Percentiles rank a stretch among this genome's conserved stretches.
Evolutionary conservation across 805 yeast species (phyloP).

Genomic region (Saccharomycopsis fibuligera): DNA sequence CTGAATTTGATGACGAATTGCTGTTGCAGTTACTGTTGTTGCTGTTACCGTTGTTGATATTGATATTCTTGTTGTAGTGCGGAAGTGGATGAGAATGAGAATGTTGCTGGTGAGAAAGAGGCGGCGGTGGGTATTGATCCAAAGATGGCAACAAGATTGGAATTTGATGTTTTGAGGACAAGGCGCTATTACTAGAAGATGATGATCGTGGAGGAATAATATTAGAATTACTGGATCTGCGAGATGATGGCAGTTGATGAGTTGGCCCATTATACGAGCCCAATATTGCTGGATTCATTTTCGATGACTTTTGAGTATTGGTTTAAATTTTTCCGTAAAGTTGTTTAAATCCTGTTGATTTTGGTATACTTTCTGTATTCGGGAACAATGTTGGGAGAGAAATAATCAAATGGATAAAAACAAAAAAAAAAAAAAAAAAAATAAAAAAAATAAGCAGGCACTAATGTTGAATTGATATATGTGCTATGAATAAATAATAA

Average conservation of each 20-base stretch:
- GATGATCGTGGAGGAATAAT: no score
- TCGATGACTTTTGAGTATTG: not conserved
- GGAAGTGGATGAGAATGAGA: conserved; percentile 24
- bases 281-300: no score
- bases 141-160: not conserved
- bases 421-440: not conserved
- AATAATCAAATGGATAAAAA: not conserved
- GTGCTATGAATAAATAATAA: no score
- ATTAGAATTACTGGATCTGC: no score
- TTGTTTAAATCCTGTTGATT: not conserved
- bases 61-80: conserved; percentile 1
- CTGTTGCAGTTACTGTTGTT: not conserved
- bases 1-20: not conserved
- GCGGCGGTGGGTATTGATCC: no score
- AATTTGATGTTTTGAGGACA: not conserved
- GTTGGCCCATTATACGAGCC: no score
- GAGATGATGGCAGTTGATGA: no score
- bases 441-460: not conserved
- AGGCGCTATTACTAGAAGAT: no score
- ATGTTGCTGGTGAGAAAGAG: not conserved
- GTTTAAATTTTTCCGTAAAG: not conserved
- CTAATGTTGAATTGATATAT: no score
- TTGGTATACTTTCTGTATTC: not conserved
- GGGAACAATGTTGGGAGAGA: not conserved
- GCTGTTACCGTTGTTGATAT: not conserved